Evolutionary conservation across 148 eudicot genomes (phyloP), one percentile per base, ranked within the genome.

Genomic region (Hydrangea macrophylla): DNA sequence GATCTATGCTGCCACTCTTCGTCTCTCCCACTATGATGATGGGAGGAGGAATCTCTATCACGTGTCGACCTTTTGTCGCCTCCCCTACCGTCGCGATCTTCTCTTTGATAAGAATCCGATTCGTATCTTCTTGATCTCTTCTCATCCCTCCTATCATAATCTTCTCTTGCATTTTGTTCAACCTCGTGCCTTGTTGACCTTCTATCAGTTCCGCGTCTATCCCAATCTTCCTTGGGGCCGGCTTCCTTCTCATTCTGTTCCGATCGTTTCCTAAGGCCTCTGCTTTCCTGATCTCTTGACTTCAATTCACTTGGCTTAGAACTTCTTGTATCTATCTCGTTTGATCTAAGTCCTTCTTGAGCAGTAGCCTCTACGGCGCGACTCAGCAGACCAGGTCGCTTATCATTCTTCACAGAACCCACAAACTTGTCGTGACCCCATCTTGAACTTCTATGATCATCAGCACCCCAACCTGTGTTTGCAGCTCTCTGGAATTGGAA

Each of bases 391-490:
- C 60, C 66, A 55, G 77, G 39, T 67, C 70, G 74, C 78, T 70
- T 83, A 36, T 71, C 80, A 55, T 71, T 64, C 32, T 64, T 80
- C 54, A 54, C 32, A n/a, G 78, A 75, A 59, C 69, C 80, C 33
- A 78, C 81, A 70, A 71, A 82, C 78, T 70, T 89, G 69, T 86
- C 90, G 63, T 84, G 78, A 33, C 67, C 81, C 90, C 87, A 75
- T 70, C 71, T 85, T 60, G 93, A 66, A 39, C 28, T 83, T 69
- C 75, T 83, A 58, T 86, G 84, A 73, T 90, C 96, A 45, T 88
- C 81, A 17, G 78, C 77, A 68, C 96, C 96, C 96, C 96, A 83
- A 65, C 98, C 98, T 24, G 98, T 92, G 65, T 92, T 72, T 71
- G 98, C 96, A 73, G 96, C 98, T 85, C 98, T 90, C 98, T 92